Conservation (phyloP, 1,284 basidiomycete species). For the Ceratobasidium sp. region DNA sequence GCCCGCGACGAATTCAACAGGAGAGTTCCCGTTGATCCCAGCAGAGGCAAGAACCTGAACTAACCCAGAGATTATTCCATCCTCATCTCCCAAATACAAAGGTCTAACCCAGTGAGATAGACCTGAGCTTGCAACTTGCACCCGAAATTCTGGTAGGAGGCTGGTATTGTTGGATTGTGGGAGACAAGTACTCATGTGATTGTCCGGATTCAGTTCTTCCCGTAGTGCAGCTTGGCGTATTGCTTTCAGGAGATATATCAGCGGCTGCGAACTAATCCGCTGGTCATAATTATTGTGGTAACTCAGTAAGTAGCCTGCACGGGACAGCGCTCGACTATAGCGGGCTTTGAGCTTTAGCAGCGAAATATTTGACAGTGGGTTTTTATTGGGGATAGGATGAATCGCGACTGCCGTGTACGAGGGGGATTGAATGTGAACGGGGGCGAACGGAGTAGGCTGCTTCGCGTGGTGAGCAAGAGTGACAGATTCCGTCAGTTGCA, state of each 20-base stretch:
- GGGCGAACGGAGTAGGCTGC: background rate
- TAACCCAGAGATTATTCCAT: background rate
- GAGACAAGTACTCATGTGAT: background rate
- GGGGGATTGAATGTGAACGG: too few species aligned
- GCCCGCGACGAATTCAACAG: background rate
- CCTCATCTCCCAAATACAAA: background rate
- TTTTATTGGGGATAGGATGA: background rate
- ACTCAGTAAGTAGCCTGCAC: background rate
- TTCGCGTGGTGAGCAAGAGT: background rate
- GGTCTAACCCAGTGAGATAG: background rate
- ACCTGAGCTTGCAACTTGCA: background rate
- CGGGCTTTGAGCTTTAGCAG: background rate
- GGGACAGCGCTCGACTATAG: background rate
- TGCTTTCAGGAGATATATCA: background rate
- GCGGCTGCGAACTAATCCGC: background rate
- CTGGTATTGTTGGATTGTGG: background rate
- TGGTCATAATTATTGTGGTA: background rate
- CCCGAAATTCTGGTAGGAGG: background rate
- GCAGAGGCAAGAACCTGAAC: background rate
- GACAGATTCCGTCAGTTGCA: too few species aligned
- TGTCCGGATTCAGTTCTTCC: background rate
- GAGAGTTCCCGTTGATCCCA: background rate
- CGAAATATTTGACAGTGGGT: background rate
- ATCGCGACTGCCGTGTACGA: too few species aligned
- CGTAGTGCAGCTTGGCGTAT: background rate